Percentiles rank a stretch among this genome's conserved stretches.
Evolutionary conservation across 2,329 filamentous ascomycete species (phyloP).

Genomic region (Pseudocercospora crystallina): DNA sequence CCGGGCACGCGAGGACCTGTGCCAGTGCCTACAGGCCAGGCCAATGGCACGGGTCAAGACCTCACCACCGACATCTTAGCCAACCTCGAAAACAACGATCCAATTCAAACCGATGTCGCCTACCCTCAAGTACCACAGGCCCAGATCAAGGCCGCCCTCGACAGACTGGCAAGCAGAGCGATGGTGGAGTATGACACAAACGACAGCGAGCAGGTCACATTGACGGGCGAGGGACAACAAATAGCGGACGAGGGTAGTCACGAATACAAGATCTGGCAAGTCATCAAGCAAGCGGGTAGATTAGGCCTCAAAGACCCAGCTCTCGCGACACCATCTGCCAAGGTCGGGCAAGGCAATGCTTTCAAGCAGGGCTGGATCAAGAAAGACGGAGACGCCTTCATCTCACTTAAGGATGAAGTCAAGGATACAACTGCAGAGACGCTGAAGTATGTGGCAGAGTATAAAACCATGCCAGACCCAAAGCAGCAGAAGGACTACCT

Average conservation of each 20-base stretch:
- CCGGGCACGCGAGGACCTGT: constrained; percentile 44
- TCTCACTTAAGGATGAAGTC: constrained; percentile 67
- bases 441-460: constrained; percentile 70
- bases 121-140: constrained; percentile 38
- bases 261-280: constrained; percentile 53
- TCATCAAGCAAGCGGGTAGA: constrained; percentile 46
- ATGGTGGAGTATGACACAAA: constrained; percentile 86
- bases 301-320: constrained; percentile 49
- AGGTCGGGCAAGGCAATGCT: constrained; percentile 90
- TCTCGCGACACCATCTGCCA: constrained; percentile 73
- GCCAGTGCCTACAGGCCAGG: constrained; percentile 39
- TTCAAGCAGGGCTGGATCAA: constrained; percentile 75
- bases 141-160: constrained; percentile 79
- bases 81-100: constrained; percentile 50
- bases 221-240: constrained; percentile 80
- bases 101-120: constrained; percentile 31
- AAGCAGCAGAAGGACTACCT: constrained; percentile 79
- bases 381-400: constrained; percentile 58
- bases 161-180: constrained; percentile 76
- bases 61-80: constrained; percentile 82
- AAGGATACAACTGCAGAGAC: constrained; percentile 76
- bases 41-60: constrained; percentile 40
- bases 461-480: constrained; percentile 66
- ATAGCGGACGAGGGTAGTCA: constrained; percentile 57
- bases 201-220: constrained; percentile 71